Base-by-base conservation (phyloP, 768 basidiomycete species). In the Lactifluus rugatus region DNA sequence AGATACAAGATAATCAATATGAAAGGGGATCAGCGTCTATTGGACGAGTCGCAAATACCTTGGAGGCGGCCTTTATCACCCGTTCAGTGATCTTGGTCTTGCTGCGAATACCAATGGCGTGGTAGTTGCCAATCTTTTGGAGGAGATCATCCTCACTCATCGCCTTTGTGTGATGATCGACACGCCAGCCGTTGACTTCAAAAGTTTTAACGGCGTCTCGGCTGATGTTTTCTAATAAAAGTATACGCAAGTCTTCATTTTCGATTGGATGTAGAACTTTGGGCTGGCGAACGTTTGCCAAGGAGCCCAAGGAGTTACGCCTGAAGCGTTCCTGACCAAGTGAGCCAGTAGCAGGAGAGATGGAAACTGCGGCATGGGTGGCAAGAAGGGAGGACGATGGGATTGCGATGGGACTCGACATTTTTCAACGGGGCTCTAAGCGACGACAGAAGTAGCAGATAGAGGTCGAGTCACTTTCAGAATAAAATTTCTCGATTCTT, bases 31-130 rank as follows among this genome's bases (percentile, higher is more conserved):
- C 14, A 6, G 37, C 39, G 49, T 31, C 45, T 47, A 41, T 48
- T 5, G 19, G n/a, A 16, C 21, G 11, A 67, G 5, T 19, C n/a
- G 21, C 47, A 48, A 5, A 42, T 67, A 87, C 95, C 79, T 91
- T 92, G 53, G 84, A 73, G 5, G 91, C 91, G 13, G 90, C 88
- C 65, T 88, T 84, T 67, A 99, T 81, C 16, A 99, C 88, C 42
- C 81, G 82, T 49, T 85, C 81, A 5, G 96, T 98, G 66, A 99
- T 89, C 74, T 89, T 96, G 52, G 96, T 99, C 73, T 99, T 99
- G 75, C 88, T 91, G 50, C 96, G 85, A 70, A 99, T 99, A 54
- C 96, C 96, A 63, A 99, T 83, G 57, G 88, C 95, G 67, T 97
- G 91, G 72, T 96, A 98, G 3, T 78, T 73, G 58, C 84, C 81